Evolutionary conservation across 768 basidiomycete species (phyloP).

Genomic region (Termitomyces sp.): DNA sequence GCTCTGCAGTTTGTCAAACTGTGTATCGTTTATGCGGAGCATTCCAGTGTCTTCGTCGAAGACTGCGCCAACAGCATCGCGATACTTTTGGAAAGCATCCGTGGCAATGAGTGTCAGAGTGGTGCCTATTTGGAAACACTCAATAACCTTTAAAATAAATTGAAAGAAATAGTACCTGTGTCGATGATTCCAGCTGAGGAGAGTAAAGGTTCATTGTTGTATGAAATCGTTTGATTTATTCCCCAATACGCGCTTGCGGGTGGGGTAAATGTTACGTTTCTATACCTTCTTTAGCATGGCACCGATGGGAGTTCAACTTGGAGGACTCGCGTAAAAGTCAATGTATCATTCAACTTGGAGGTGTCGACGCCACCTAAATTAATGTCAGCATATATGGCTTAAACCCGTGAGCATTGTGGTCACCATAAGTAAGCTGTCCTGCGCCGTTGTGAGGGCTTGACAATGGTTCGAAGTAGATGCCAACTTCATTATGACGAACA

Average conservation of each 20-base stretch:
- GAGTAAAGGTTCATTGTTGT: slow-evolving; percentile 38
- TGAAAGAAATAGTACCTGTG: slow-evolving; percentile 31
- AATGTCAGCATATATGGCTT: background rate
- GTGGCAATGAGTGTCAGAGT: slow-evolving; percentile 45
- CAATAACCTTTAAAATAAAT: background rate
- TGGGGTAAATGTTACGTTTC: slow-evolving; percentile 37
- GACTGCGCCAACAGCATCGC: slow-evolving; percentile 37
- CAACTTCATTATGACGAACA: slow-evolving; percentile 35
- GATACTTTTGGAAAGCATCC: slow-evolving; percentile 39
- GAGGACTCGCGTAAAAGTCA: slow-evolving; percentile 35
- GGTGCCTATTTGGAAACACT: slow-evolving; percentile 25
- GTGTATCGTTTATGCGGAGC: slow-evolving; percentile 41
- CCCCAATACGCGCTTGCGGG: slow-evolving; percentile 54
- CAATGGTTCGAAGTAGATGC: slow-evolving; percentile 45
- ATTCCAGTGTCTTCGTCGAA: slow-evolving; percentile 39
- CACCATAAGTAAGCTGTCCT: slow-evolving; percentile 56
- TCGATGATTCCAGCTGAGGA: slow-evolving; percentile 54
- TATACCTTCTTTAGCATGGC: slow-evolving; percentile 10
- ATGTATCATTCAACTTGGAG: slow-evolving; percentile 32
- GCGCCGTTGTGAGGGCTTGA: slow-evolving; percentile 29
- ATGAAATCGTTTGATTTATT: slow-evolving; percentile 50
- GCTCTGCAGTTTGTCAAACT: slow-evolving; percentile 46
- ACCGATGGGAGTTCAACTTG: background rate
- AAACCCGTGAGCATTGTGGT: slow-evolving; percentile 19
- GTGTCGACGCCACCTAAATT: background rate